Evolutionary conservation across 2,329 filamentous ascomycete genomes (phyloP).

Genomic region (Tolypocladium pustulatum): DNA sequence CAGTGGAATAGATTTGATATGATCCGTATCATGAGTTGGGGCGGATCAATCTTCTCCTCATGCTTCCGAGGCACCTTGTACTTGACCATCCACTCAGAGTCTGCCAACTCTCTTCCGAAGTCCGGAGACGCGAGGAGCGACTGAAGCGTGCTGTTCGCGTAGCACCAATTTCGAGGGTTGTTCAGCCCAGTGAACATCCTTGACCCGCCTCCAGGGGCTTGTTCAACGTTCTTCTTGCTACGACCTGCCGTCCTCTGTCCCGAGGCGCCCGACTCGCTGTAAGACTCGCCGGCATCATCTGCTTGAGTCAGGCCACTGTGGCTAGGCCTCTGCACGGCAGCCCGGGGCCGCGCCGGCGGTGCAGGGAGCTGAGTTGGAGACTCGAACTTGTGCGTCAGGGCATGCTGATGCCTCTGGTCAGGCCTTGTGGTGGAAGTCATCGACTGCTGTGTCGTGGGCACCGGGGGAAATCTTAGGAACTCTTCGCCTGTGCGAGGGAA

Average conservation of each 20-base stretch:
- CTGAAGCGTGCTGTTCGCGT: constrained; percentile 86
- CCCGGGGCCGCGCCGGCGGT: constrained; percentile 56
- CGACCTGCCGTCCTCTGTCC: constrained; percentile 23
- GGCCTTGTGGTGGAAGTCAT: constrained; percentile 35
- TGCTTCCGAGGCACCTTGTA: constrained; percentile 59
- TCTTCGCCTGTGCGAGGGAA: constrained; percentile 70
- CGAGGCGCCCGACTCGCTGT: constrained; percentile 28
- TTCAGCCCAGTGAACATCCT: constrained; percentile 50
- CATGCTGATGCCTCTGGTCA: constrained; percentile 15
- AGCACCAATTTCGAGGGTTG: constrained; percentile 78
- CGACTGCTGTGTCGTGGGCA: constrained; percentile 49
- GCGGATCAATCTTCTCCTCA: constrained; percentile 40
- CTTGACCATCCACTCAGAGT: constrained; percentile 47
- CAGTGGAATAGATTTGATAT: constrained; percentile 49
- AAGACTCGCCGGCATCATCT: constrained; percentile 22
- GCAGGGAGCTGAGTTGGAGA: constrained; percentile 38
- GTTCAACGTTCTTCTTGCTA: constrained; percentile 27
- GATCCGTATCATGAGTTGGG: constrained; percentile 50
- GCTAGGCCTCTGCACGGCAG: constrained; percentile 57
- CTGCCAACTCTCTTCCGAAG: constrained; percentile 55
- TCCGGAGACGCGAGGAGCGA: constrained; percentile 64
- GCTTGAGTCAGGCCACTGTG: constrained; percentile 62
- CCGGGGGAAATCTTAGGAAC: constrained; percentile 73
- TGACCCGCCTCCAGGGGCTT: constrained; percentile 24
- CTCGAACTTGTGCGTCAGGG: constrained; percentile 22